phyloP scores from a whole-genome alignment of 1,284 basidiomycete genomes.

The Ustilago loliicola region DNA sequence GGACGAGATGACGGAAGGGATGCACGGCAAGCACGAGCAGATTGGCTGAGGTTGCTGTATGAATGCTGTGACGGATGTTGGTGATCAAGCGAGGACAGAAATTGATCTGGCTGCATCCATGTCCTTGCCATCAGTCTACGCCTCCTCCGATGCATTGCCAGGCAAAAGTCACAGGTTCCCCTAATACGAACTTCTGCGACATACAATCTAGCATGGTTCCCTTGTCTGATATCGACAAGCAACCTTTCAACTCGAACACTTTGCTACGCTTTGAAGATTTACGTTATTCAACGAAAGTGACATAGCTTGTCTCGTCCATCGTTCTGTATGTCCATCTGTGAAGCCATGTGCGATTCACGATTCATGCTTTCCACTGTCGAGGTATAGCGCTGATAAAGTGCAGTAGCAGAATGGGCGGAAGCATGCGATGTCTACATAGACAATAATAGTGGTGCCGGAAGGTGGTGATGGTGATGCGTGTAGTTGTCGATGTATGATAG shows the following conservation, averaged over 20 bases:
- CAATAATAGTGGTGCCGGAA: neutral
- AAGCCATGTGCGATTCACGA: neutral
- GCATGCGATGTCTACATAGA: slow-evolving; percentile 29
- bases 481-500: neutral
- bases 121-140: neutral
- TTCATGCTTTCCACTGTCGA: neutral
- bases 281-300: no score
- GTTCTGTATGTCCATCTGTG: no score
- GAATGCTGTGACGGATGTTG: neutral
- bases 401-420: neutral
- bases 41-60: neutral
- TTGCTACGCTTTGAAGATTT: no score
- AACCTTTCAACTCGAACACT: no score
- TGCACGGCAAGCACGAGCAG: slow-evolving; percentile 13
- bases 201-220: no score
- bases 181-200: no score
- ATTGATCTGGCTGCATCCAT: neutral
- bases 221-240: no score
- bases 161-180: no score
- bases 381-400: neutral
- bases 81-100: no score
- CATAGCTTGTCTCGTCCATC: no score
- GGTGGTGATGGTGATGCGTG: neutral
- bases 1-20: slow-evolving; percentile 2
- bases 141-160: no score